Conservation (phyloP, 2,329 filamentous ascomycete genomes). For the Phialocephala sp. region DNA sequence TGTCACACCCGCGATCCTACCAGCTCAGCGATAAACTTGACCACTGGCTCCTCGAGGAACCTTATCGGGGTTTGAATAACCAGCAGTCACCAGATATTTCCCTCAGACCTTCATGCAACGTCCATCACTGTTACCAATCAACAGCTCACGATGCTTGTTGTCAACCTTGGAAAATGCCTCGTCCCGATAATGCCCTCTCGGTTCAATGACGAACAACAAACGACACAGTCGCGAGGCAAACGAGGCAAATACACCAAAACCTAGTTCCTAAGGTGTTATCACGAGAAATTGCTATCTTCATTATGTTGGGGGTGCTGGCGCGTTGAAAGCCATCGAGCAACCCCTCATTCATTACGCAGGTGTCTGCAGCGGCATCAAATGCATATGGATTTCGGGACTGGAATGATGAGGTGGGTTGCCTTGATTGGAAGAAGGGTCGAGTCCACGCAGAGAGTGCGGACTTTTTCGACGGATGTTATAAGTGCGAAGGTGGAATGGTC, state of each 20-base stretch:
- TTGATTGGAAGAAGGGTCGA: neutral
- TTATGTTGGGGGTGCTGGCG: neutral
- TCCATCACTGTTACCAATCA: neutral
- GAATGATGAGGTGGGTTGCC: neutral
- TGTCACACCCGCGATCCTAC: neutral
- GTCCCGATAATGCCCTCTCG: constrained; percentile 6
- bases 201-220: neutral
- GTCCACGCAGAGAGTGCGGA: neutral
- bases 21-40: neutral
- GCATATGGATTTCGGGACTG: neutral
- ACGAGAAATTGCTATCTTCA: neutral
- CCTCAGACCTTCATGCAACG: neutral
- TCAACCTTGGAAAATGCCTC: constrained; percentile 5
- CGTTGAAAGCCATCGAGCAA: neutral
- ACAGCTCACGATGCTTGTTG: neutral
- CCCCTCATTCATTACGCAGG: neutral
- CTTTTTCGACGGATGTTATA: neutral
- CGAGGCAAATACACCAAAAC: neutral
- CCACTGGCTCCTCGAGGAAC: neutral
- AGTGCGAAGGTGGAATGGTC: neutral
- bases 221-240: constrained; percentile 6
- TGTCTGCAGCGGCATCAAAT: neutral
- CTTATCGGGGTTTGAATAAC: neutral
- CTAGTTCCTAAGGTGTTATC: neutral
- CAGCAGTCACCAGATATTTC: neutral